A percentile compares a stretch with the other conserved stretches of the same genome.
Conservation (phyloP, 306 rosid genomes). For the Gastrolobium villosum region DNA sequence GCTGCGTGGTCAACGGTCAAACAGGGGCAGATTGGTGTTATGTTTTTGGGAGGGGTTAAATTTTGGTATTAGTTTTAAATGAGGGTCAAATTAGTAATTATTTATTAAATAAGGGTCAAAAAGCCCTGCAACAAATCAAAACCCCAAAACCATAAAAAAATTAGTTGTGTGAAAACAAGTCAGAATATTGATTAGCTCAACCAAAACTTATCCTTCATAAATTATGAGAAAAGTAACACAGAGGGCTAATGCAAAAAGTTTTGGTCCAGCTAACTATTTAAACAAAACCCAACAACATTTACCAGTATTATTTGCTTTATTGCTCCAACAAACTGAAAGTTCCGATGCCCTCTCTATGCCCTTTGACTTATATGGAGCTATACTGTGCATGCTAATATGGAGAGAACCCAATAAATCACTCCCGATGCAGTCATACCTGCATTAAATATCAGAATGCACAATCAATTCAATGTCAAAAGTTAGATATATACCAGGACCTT, state of each 20-base stretch:
- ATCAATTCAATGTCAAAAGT: slow-evolving; percentile 33
- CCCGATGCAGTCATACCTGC: slow-evolving; percentile 97
- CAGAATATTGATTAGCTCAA: slow-evolving; percentile 26
- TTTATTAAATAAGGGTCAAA: too few species aligned
- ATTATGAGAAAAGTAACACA: slow-evolving; percentile 11
- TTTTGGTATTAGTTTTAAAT: too few species aligned
- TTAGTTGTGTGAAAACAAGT: slow-evolving; percentile 27
- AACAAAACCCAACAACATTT: slow-evolving; percentile 56
- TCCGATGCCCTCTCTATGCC: slow-evolving; percentile 96
- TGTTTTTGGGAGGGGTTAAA: too few species aligned
- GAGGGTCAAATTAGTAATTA: too few species aligned
- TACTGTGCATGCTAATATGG: slow-evolving; percentile 69
- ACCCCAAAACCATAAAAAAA: slow-evolving; percentile 42
- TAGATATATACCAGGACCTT: slow-evolving; percentile 17
- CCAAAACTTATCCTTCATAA: not conserved
- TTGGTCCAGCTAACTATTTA: slow-evolving; percentile 55
- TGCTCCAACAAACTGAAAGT: slow-evolving; percentile 68
- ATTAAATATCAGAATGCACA: slow-evolving; percentile 40
- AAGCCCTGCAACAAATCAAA: slow-evolving; percentile 40
- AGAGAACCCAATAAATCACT: slow-evolving; percentile 87
- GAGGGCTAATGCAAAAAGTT: not conserved
- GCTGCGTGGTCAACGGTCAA: too few species aligned
- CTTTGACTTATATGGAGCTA: slow-evolving; percentile 92
- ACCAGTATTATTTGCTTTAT: slow-evolving; percentile 60
- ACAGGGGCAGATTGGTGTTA: too few species aligned